Conservation (phyloP, 192 early-diverging fungal species). For the Gryganskiella cystojenkinii region DNA sequence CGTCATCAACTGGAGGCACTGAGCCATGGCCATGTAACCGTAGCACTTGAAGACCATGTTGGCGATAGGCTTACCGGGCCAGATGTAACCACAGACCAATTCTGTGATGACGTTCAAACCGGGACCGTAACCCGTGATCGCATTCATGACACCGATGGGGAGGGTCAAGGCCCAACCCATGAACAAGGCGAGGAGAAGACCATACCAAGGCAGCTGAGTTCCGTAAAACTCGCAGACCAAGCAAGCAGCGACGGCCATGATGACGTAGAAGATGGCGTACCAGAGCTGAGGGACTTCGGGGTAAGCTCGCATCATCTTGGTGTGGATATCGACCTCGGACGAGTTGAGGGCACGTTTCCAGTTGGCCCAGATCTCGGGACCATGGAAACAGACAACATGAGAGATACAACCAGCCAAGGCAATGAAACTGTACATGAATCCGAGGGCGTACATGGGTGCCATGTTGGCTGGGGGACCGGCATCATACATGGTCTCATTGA, state of each 20-base stretch:
- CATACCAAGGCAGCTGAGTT: constrained; percentile 60
- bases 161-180: constrained; percentile 54
- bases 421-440: constrained; percentile 57
- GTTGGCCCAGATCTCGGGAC: constrained; percentile 61
- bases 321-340: constrained; percentile 44
- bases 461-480: constrained; percentile 57
- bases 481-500: constrained; percentile 60
- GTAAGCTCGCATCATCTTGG: constrained; percentile 51
- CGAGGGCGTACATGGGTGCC: constrained; percentile 57
- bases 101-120: constrained; percentile 68
- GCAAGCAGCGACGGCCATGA: constrained; percentile 49
- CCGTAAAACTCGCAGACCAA: constrained; percentile 34
- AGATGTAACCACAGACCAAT: constrained; percentile 66
- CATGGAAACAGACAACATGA: constrained; percentile 71
- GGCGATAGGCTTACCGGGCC: constrained; percentile 63
- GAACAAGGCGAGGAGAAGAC: constrained; percentile 47
- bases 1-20: constrained; percentile 75
- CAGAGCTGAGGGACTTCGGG: constrained; percentile 64
- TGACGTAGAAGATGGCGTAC: constrained; percentile 56
- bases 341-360: not conserved
- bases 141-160: constrained; percentile 67
- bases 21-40: constrained; percentile 69
- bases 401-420: constrained; percentile 59
- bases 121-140: constrained; percentile 60
- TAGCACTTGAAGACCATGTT: constrained; percentile 70